Base-by-base conservation (phyloP, 805 yeast species). In the Schizosaccharomyces osmophilus region DNA sequence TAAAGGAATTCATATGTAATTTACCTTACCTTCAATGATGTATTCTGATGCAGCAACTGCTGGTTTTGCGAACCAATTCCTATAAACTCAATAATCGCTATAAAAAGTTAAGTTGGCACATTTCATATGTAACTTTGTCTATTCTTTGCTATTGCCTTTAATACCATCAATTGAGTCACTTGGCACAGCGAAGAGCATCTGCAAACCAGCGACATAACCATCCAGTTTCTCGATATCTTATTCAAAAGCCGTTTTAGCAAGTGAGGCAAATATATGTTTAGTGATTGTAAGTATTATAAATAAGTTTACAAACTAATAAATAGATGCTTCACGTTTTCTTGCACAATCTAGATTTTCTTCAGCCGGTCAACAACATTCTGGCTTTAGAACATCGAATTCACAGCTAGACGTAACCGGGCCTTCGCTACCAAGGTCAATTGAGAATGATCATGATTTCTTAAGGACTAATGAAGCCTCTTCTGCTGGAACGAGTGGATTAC, bases 321-420 rank as follows among this genome's bases (percentile, higher is more conserved):
- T 24, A 51, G 57, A 51, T 51, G 57, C 57, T 51, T 51, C 57
- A 17, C 57, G 57, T 22, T 51, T 51, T 51, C 57, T 51, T 51
- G 57, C 57, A 22, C 57, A 51, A 29, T 51, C 57, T 6, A 22
- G 57, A 22, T 51, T 51, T 29, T 51, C 57, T 24, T 51, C 57
- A 19, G 31, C 32, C n/a, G 57, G 26, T 17, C 57, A 51, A 13
- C 57, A 24, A n/a, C 22, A 45, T 15, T 45, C 26, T 17, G 26
- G 26, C 11, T 45, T 19, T 45, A 9, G 26, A 19, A 4, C 51
- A 4, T 45, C 51, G 26, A 45, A 24, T 19, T 45, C 51, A 24
- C 22, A 45, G 22, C 24, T 45, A 19, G 26, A 45, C 3, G 17
- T n/a, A 19, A 24, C 26, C 13, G 17, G 24, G 11, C 6, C 26